Evolutionary conservation across 1,139 yeast genomes (phyloP).

Genomic region (Williopsis jadinii): DNA sequence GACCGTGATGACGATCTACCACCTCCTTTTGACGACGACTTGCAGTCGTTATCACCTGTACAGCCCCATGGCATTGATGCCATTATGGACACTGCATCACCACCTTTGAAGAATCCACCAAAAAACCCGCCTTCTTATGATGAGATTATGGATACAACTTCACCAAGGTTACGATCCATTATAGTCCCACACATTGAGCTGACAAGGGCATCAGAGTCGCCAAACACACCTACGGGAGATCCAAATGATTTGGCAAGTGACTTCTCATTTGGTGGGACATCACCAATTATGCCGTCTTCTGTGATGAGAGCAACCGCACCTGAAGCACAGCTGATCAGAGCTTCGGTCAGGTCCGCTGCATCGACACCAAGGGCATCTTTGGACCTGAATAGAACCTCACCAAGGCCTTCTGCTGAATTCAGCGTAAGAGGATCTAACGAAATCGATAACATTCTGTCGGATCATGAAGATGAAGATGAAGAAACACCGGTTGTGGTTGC

Average conservation of each 20-base stretch:
- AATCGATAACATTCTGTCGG: not conserved
- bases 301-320: conserved; percentile 26
- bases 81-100: conserved; percentile 30
- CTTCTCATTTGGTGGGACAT: conserved; percentile 26
- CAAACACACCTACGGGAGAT: conserved; percentile 10
- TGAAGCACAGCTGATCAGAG: conserved; percentile 14
- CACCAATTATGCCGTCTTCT: conserved; percentile 29
- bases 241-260: conserved; percentile 28
- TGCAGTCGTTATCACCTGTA: conserved; percentile 14
- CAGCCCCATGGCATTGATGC: conserved; percentile 11
- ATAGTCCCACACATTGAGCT: conserved; percentile 18
- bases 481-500: not conserved
- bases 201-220: conserved; percentile 21
- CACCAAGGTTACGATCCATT: conserved; percentile 3
- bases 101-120: conserved; percentile 25
- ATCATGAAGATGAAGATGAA: not conserved
- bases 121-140: conserved; percentile 30
- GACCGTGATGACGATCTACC: conserved; percentile 15
- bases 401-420: too few relatives aligned
- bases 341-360: conserved; percentile 11
- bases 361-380: conserved; percentile 15
- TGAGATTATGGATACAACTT: conserved; percentile 22
- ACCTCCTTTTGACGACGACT: conserved; percentile 27
- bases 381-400: conserved; percentile 4
- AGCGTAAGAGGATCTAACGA: not conserved